Evolutionary conservation across 2,329 filamentous ascomycete species (phyloP).

Genomic region (Trichothecium sympodiale): DNA sequence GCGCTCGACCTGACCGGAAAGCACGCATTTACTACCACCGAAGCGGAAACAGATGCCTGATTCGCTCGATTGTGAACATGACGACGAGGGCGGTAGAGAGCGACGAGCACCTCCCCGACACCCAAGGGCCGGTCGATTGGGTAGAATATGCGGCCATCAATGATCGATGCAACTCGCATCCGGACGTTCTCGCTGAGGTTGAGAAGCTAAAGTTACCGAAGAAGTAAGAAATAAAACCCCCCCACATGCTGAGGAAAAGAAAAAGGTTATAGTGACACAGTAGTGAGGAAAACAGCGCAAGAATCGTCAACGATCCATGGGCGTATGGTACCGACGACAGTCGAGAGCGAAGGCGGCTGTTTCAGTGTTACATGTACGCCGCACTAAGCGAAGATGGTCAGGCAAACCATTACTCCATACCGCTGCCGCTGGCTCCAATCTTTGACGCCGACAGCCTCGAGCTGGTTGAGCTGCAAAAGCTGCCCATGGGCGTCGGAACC

Average conservation of each 20-base stretch:
- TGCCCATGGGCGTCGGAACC: neutral
- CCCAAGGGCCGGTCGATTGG: conserved; percentile 4
- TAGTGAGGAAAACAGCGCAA: too few species aligned
- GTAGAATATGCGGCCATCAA: conserved; percentile 1
- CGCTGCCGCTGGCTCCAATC: conserved; percentile 8
- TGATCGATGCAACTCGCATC: conserved; percentile 2
- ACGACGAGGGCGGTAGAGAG: conserved; percentile 1
- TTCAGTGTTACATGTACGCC: conserved; percentile 11
- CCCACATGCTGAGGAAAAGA: too few species aligned
- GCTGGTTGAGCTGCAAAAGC: conserved; percentile 3
- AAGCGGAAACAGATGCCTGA: neutral
- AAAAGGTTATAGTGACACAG: too few species aligned
- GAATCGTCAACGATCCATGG: neutral
- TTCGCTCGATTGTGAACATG: conserved; percentile 1
- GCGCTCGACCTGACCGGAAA: neutral
- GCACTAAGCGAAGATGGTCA: conserved; percentile 6
- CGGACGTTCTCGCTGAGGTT: conserved; percentile 8
- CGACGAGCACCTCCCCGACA: neutral
- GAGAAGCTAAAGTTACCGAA: conserved; percentile 8
- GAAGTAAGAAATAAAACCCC: too few species aligned
- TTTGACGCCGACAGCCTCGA: conserved; percentile 9
- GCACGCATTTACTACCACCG: conserved; percentile 2
- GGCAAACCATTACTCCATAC: conserved; percentile 9
- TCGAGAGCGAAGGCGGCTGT: conserved; percentile 1
- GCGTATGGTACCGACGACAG: neutral